A percentile compares a stretch with the other conserved stretches of the same genome.
Evolutionary conservation across 305 asterid genomes (phyloP).

Genomic region (Salvia sclarea): DNA sequence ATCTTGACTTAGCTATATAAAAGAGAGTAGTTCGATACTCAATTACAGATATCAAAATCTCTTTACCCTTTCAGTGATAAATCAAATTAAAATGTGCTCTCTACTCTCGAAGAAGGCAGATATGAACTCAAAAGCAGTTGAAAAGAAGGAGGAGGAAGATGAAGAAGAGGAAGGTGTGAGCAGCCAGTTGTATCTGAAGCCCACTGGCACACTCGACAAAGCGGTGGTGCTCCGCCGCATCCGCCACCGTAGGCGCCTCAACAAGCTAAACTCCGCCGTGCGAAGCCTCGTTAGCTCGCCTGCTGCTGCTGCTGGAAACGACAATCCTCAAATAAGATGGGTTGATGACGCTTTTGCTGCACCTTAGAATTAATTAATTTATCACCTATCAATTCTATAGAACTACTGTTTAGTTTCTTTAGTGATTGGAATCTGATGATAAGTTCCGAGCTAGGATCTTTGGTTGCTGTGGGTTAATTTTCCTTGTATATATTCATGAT

Average conservation of each 20-base stretch:
- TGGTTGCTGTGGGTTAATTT: too few relatives aligned
- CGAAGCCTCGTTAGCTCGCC: constrained; percentile 43
- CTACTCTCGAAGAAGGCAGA: constrained; percentile 14
- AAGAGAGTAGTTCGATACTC: background rate
- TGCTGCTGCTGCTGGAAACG: background rate
- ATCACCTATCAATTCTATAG: too few relatives aligned
- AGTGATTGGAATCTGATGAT: too few relatives aligned
- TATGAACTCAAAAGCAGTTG: background rate
- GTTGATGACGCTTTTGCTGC: constrained; percentile 70
- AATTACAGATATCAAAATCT: background rate
- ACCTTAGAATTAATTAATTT: constrained; percentile 12
- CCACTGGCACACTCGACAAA: constrained; percentile 48
- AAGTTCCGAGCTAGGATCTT: too few relatives aligned
- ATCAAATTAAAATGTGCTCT: too few relatives aligned
- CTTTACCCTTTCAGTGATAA: background rate
- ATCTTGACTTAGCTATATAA: background rate
- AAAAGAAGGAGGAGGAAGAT: constrained; percentile 15
- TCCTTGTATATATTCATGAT: too few relatives aligned
- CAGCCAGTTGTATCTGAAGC: constrained; percentile 55
- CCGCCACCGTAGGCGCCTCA: constrained; percentile 61
- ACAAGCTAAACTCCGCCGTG: constrained; percentile 46
- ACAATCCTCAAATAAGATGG: constrained; percentile 42
- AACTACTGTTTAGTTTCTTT: too few relatives aligned
- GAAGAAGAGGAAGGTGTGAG: constrained; percentile 36
- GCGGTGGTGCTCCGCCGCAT: constrained; percentile 61